A percentile compares a stretch with the other conserved stretches of the same genome.
These are phyloP conservation scores for Phtheirospermum japonicum DNA, from an alignment of 257 asterid genomes.

Conservation along the genomic window DNA sequence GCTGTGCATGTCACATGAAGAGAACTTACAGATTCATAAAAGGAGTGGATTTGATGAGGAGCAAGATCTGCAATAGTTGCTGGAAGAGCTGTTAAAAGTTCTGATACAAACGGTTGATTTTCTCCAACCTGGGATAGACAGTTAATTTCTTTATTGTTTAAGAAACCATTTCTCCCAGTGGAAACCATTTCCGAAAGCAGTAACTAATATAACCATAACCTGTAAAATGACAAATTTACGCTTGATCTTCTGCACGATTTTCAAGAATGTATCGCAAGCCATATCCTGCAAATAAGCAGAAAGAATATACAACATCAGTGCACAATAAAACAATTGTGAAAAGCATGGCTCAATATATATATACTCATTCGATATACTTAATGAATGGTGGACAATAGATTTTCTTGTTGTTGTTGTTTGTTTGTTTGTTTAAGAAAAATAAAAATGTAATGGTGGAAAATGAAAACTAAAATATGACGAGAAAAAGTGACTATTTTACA, in stretches of 20 bases:
- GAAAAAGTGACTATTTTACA: conserved; percentile 1
- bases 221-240: conserved; percentile 85
- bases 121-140: conserved; percentile 76
- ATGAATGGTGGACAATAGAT: too few species aligned
- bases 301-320: conserved; percentile 19
- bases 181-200: conserved; percentile 17
- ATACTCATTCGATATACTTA: conserved; percentile 10
- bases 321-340: conserved; percentile 9
- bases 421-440: too few species aligned
- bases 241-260: conserved; percentile 98
- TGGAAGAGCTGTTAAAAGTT: conserved; percentile 75
- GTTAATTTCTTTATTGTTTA: conserved; percentile 15
- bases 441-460: conserved; percentile 10
- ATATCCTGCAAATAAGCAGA: conserved; percentile 63
- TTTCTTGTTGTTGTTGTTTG: too few species aligned
- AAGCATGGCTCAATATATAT: not conserved
- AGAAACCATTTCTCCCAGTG: conserved; percentile 12
- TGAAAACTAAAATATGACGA: not conserved
- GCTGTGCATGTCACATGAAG: conserved; percentile 8
- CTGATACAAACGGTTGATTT: conserved; percentile 91
- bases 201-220: conserved; percentile 39
- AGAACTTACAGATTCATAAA: conserved; percentile 88
- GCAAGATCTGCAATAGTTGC: conserved; percentile 85
- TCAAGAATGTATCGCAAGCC: conserved; percentile 98
- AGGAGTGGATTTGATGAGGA: conserved; percentile 94